Base-by-base conservation (phyloP, 805 yeast species). In the Ogataea siamensis region DNA sequence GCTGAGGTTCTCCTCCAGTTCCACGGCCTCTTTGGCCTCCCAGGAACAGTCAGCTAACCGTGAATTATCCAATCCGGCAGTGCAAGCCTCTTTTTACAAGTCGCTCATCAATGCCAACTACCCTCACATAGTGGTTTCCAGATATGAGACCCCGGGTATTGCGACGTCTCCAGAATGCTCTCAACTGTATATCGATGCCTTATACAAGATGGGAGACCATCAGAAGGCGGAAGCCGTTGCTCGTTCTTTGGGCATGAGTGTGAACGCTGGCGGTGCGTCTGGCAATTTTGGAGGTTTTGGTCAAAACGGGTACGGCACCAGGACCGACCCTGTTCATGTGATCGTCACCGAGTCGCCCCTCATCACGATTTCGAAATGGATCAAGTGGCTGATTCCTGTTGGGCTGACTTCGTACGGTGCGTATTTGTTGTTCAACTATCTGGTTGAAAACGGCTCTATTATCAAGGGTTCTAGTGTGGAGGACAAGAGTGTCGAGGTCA, bases 111-210 rank as follows among this genome's bases (percentile, higher is more conserved):
- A 76, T 41, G 74, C 91, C 39, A 85, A 86, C 63, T 93, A 87
- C 58, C 98, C 99, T n/a, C 95, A 88, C 53, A 82, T 91, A 38
- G 96, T 93, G 5, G 87, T 91, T n/a, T 83, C 93, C 40, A 75
- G 99, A 43, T 94, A 76, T 59, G 98, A 94, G 60, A 84, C 94
- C 7, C 84, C 93, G 0, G 96, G 96, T n/a, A 86, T 93, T 38
- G 93, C 95, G 7, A 67, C 82, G 9, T 80, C 85, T 40, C 73
- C 78, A 2, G 94, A 84, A 46, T 85, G 97, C 66, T 79, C 87
- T 37, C 73, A 73, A 45, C 67, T 85, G 25, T 93, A 93, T 60
- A 68, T 80, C 42, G 87, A 83, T 46, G 98, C 98, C 2, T 68
- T 93, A 51, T 78, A 76, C 49, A 78, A 78, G 53, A 68, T 80